Evolutionary conservation across 108 stramenopile genomes (phyloP), one percentile per base, ranked within the genome.

Genomic region (Nitzschia inconspicua): DNA sequence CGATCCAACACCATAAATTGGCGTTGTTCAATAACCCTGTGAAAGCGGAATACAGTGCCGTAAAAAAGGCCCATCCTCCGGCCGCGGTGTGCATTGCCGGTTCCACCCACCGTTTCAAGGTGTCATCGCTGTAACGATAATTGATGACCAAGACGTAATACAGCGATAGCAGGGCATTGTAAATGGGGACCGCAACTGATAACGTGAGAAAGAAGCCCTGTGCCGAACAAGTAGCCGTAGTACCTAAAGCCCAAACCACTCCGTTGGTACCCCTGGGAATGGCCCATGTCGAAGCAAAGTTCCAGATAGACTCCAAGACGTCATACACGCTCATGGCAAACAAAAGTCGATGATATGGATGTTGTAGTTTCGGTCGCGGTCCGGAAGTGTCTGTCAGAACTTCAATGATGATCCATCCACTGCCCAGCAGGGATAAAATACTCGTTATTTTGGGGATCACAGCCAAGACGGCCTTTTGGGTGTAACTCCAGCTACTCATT

Each of bases 151-250:
- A 44, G 3, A 81, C 22, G 59, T 83, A 86, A 54, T 80, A 80
- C 9, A 73, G 8, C 11, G 68, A 39, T 20, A 85, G 59, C 13
- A 44, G 44, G 0, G 72, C 52, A 58, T 82, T 77, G 69, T 78
- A 85, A 16, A 82, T 23, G 2, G 75, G 69, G 16, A 64, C 57
- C 28, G 62, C 40, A 7, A 82, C 18, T 1, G 52, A 60, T 7
- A 79, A 44, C 46, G 78, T 76, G 10, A 73, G 23, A 48, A 87
- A 83, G 55, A 83, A 87, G 16, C 80, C 85, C 28, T 77, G 73
- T 2, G 75, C 77, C 6, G 67, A 50, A 48, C 83, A 84, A 0
- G 77, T 68, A 1, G 44, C 66, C 2, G 31, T 48, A 11, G 65
- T 81, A 0, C 85, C 85, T 18, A 52, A 20, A 0, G 85, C 75